Conservation (phyloP, 495 filamentous ascomycete genomes). For the Penicillium taxi region DNA sequence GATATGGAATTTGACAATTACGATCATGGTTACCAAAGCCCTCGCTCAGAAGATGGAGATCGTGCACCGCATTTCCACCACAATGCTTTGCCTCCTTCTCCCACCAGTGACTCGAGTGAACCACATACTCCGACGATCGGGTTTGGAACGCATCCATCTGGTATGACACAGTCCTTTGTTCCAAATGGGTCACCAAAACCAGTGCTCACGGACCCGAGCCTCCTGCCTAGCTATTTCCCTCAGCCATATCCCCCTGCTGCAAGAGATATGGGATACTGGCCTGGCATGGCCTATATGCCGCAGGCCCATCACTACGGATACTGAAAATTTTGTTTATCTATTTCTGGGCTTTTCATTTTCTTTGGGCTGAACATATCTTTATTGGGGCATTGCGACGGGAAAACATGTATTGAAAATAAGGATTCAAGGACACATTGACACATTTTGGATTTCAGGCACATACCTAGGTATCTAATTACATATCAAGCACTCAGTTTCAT, state of each 20-base stretch:
- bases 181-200: conserved; percentile 13
- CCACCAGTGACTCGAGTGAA: conserved; percentile 20
- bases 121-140: conserved; percentile 14
- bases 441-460: no score
- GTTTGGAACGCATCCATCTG: conserved; percentile 9
- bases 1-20: background rate
- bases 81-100: conserved; percentile 13
- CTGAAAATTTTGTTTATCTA: no score
- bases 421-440: no score
- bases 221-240: conserved; percentile 11
- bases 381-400: no score
- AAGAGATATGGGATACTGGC: conserved; percentile 14
- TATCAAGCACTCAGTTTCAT: no score
- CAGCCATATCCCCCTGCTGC: conserved; percentile 11
- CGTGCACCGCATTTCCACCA: background rate
- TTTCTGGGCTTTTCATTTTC: no score
- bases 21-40: background rate
- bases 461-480: no score
- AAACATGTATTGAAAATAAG: no score
- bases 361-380: no score
- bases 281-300: conserved; percentile 7
- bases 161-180: conserved; percentile 6
- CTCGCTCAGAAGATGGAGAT: background rate
- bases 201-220: conserved; percentile 6
- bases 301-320: conserved; percentile 14